These are phyloP conservation scores for Sporodiniella umbellata DNA, from an alignment of 371 early-diverging fungal genomes.

Conservation along the genomic window DNA sequence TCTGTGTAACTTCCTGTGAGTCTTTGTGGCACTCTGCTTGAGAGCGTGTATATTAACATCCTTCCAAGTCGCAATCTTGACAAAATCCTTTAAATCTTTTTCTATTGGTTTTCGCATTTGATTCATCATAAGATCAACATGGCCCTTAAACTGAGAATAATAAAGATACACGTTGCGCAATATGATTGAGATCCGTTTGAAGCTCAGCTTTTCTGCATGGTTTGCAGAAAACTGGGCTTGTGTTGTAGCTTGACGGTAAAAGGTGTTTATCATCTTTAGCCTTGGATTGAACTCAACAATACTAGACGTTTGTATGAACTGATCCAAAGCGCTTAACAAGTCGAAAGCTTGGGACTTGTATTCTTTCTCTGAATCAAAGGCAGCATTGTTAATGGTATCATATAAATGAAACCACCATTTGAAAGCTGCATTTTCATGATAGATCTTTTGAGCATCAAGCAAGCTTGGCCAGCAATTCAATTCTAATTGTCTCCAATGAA, in stretches of 20 bases:
- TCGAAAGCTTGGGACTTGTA: conserved; percentile 26
- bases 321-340: conserved; percentile 65
- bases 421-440: conserved; percentile 59
- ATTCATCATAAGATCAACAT: conserved; percentile 53
- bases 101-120: conserved; percentile 72
- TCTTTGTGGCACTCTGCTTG: conserved; percentile 84
- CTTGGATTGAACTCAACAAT: conserved; percentile 84
- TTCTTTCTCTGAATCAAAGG: conserved; percentile 29
- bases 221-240: conserved; percentile 30
- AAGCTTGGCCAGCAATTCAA: conserved; percentile 89
- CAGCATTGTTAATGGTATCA: conserved; percentile 43
- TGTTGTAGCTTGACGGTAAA: conserved; percentile 60
- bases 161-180: conserved; percentile 67
- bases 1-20: conserved; percentile 88
- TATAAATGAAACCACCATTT: conserved; percentile 91
- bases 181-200: conserved; percentile 29
- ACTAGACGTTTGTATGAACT: conserved; percentile 77
- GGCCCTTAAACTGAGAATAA: conserved; percentile 72
- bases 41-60: conserved; percentile 95
- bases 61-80: conserved; percentile 95
- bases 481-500: conserved; percentile 92
- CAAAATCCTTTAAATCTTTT: conserved; percentile 88
- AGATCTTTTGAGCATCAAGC: conserved; percentile 76
- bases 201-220: conserved; percentile 22
- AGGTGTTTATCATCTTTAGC: conserved; percentile 71